phyloP scores from a whole-genome alignment of 768 basidiomycete genomes.

The Agaricus blazei region DNA sequence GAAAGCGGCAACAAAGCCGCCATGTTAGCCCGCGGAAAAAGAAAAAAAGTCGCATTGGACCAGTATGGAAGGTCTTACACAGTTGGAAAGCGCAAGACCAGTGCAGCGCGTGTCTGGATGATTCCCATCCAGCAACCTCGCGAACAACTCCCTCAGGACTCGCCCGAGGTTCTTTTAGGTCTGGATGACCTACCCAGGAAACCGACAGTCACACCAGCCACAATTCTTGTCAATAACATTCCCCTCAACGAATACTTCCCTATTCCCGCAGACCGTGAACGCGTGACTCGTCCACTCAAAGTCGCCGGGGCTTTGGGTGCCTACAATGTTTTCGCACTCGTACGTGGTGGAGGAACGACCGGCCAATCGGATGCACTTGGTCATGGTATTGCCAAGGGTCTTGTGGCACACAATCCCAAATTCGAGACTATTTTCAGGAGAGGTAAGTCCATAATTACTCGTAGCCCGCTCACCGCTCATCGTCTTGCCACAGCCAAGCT shows the following conservation, averaged over 20 bases:
- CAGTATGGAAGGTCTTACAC: constrained; percentile 81
- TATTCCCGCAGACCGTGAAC: constrained; percentile 70
- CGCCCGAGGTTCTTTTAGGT: constrained; percentile 22
- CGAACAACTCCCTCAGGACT: constrained; percentile 9
- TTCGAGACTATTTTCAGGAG: constrained; percentile 61
- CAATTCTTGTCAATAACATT: constrained; percentile 81
- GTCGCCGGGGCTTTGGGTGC: constrained; percentile 80
- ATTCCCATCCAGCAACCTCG: constrained; percentile 47
- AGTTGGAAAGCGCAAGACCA: constrained; percentile 84
- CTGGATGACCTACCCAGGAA: constrained; percentile 18
- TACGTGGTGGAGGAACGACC: constrained; percentile 83
- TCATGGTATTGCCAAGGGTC: constrained; percentile 69
- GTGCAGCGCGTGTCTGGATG: constrained; percentile 90
- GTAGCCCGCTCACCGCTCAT: constrained; percentile 2
- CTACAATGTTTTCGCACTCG: constrained; percentile 73
- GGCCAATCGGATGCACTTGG: constrained; percentile 90
- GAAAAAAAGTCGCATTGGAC: constrained; percentile 62
- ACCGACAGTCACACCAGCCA: constrained; percentile 42
- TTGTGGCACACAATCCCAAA: constrained; percentile 66
- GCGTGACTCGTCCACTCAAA: constrained; percentile 77
- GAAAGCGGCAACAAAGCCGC: constrained; percentile 59
- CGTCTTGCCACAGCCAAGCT: constrained; percentile 61
- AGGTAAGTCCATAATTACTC: constrained; percentile 44
- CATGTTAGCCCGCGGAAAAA: constrained; percentile 40
- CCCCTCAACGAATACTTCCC: constrained; percentile 80